Evolutionary conservation across 768 basidiomycete genomes (phyloP), one percentile per base, ranked within the genome.

Genomic region (Clitopilus passeckerianus): DNA sequence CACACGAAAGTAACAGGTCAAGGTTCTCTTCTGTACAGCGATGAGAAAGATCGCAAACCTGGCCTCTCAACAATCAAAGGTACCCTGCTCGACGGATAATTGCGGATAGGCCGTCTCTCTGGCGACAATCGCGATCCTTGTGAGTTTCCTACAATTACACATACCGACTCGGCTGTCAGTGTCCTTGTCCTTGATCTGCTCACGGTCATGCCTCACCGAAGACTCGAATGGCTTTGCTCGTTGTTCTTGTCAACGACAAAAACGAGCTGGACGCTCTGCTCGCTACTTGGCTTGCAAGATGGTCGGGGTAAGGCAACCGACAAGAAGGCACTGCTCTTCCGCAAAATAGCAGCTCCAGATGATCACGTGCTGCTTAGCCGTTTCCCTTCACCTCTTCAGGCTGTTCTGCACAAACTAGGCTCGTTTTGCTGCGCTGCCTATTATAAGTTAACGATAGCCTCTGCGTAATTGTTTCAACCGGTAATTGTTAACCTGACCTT

Each of bases 91-190:
- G 44, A 63, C 64, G 59, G 55, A 60, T 60, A 61, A 62, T 62
- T 56, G 59, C 52, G 33, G 61, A 59, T 50, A 23, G 58, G 56
- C 50, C 30, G 53, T 64, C 50, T 60, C 62, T 63, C 60, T 64
- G 63, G 54, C 63, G 53, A 61, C 63, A 57, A 61, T 64, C 60
- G 63, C 57, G 59, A 64, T 64, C 60, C 61, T 61, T 56, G 35
- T 52, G 52, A 24, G 15, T 41, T 46, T 44, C 27, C 37, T 46
- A 23, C 50, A 56, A 34, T 43, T 54, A 56, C 27, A 23, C 46
- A 50, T 14, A 54, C 30, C 57, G 41, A 55, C 34, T 43, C 60
- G 54, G 54, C 50, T 59, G 62, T 63, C 62, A 61, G 43, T 55
- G 59, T 24, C 23, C 54, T 50, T 56, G 56, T 30, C 53, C 46